Conservation (phyloP, 305 asterid genomes). For the Solanum hybrid region DNA sequence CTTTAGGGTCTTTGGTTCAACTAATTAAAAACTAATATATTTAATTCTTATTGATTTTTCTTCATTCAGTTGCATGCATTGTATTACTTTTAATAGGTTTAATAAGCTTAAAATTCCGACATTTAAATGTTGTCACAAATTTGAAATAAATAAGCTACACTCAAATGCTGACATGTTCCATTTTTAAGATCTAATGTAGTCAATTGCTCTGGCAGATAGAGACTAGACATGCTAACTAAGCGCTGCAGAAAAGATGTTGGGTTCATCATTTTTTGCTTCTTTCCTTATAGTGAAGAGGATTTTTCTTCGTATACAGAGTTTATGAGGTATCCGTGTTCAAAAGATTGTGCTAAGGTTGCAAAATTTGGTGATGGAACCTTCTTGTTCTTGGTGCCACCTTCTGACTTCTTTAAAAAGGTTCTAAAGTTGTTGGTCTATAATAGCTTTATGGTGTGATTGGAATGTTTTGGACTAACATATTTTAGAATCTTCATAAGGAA, state of each 20-base stretch:
- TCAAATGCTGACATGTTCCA: neutral
- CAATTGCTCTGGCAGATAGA: slow-evolving; percentile 19
- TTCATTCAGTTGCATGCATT: neutral
- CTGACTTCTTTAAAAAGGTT: slow-evolving; percentile 58
- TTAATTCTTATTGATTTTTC: neutral
- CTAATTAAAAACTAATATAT: neutral
- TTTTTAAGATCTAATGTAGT: too few species aligned
- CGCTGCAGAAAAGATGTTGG: slow-evolving; percentile 75
- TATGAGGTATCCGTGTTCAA: slow-evolving; percentile 59
- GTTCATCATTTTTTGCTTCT: slow-evolving; percentile 59
- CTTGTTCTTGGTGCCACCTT: slow-evolving; percentile 87
- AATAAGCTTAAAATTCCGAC: too few species aligned
- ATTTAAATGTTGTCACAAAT: too few species aligned
- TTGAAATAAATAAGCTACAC: neutral
- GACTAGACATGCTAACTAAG: slow-evolving; percentile 66
- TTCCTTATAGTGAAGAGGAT: slow-evolving; percentile 86
- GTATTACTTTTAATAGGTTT: neutral
- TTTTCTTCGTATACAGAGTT: slow-evolving; percentile 69
- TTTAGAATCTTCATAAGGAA: slow-evolving; percentile 58
- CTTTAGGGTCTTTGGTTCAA: neutral
- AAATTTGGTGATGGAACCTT: slow-evolving; percentile 19
- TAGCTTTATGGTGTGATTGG: neutral
- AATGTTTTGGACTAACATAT: slow-evolving; percentile 66
- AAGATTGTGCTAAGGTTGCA: slow-evolving; percentile 81
- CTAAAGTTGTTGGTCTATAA: slow-evolving; percentile 36